Conservation (phyloP, 805 yeast species). For the Nakazawaea holstii region DNA sequence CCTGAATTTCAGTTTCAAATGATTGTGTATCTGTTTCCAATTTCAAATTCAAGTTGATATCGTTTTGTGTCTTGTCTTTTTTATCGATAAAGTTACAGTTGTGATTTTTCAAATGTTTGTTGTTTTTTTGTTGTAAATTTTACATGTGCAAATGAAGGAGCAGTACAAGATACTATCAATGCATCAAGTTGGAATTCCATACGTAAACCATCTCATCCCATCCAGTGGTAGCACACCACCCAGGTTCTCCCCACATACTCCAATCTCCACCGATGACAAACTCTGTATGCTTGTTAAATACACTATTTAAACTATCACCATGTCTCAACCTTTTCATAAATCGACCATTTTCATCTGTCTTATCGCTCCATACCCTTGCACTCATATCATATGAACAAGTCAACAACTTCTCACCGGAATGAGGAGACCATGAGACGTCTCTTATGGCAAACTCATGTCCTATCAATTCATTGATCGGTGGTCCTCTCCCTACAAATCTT, state of each 20-base stretch:
- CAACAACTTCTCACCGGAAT: constrained; percentile 60
- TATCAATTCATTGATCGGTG: constrained; percentile 67
- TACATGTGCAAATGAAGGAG: background rate
- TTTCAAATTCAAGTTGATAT: too few relatives aligned
- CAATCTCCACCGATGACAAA: constrained; percentile 93
- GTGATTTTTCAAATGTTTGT: too few relatives aligned
- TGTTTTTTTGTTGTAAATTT: too few relatives aligned
- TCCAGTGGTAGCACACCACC: constrained; percentile 91
- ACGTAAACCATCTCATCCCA: constrained; percentile 95
- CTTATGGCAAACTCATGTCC: constrained; percentile 92
- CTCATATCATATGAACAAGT: constrained; percentile 92
- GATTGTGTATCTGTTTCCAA: too few relatives aligned
- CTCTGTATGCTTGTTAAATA: constrained; percentile 71
- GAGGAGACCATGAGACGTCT: constrained; percentile 86
- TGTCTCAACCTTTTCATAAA: constrained; percentile 41
- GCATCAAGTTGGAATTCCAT: constrained; percentile 61
- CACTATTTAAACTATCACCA: constrained; percentile 47
- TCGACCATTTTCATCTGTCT: constrained; percentile 47
- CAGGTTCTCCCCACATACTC: constrained; percentile 95
- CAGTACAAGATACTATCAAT: background rate
- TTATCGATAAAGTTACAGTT: too few relatives aligned
- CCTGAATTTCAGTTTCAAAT: too few relatives aligned
- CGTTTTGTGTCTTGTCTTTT: too few relatives aligned
- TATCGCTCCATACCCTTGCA: constrained; percentile 78
- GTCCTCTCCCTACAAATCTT: constrained; percentile 46